These are phyloP conservation scores for Colletotrichum godetiae DNA, from an alignment of 2,329 filamentous ascomycete species.

Conservation along the genomic window DNA sequence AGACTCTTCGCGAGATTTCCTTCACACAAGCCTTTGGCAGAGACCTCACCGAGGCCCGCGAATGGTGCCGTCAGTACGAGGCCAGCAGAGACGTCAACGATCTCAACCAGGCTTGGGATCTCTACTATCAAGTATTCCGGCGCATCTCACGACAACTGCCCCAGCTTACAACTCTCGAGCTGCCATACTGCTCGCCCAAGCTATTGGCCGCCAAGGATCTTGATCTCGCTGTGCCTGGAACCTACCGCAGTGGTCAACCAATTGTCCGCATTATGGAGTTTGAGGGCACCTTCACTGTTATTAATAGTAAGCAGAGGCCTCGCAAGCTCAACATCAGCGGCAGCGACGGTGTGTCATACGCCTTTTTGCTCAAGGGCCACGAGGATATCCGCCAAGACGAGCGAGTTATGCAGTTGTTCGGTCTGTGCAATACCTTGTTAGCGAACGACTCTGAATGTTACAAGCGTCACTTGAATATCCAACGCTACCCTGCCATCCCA, in stretches of 20 bases:
- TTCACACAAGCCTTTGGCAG: conserved; percentile 98
- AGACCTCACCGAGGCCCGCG: conserved; percentile 92
- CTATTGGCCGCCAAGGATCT: conserved; percentile 87
- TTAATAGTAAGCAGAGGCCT: conserved; percentile 96
- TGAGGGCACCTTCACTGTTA: conserved; percentile 89
- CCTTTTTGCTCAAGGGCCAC: conserved; percentile 96
- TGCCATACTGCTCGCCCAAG: conserved; percentile 97
- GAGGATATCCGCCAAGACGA: conserved; percentile 99
- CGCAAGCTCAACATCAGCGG: conserved; percentile 89
- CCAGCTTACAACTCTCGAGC: conserved; percentile 90
- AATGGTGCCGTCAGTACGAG: conserved; percentile 95
- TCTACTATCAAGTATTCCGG: conserved; percentile 98
- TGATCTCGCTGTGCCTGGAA: conserved; percentile 94
- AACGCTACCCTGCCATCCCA: conserved; percentile 95
- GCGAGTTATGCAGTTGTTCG: conserved; percentile 99
- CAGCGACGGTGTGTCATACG: conserved; percentile 88
- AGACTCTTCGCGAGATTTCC: conserved; percentile 94
- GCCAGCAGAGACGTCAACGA: conserved; percentile 91
- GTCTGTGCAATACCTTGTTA: conserved; percentile 94
- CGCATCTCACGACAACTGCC: conserved; percentile 94
- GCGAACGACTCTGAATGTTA: conserved; percentile 95
- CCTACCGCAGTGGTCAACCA: conserved; percentile 82
- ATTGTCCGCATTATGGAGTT: conserved; percentile 90
- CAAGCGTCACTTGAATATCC: conserved; percentile 96
- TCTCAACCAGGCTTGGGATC: conserved; percentile 97